Base-by-base conservation (phyloP, 169 alveolate genomes). In the Eimeria sp. region DNA sequence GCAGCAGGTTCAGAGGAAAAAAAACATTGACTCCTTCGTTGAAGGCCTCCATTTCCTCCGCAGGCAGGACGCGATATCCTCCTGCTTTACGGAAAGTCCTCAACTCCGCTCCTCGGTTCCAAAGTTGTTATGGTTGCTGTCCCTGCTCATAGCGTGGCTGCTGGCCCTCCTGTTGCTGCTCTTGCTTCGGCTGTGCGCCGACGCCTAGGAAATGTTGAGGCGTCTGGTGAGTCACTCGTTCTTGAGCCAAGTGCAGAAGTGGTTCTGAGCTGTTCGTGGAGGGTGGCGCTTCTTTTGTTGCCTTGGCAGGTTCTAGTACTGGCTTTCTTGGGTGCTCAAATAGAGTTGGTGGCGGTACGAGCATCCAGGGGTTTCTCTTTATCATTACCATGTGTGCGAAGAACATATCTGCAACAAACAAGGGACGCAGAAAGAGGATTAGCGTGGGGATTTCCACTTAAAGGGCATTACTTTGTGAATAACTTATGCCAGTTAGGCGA, bases 341-440 rank as follows among this genome's bases (percentile, higher is more conserved):
- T 14, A 87, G 40, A 45, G 54, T 72, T 20, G 93, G 93, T 18
- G 93, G 93, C 30, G 93, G 93, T 27, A 87, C 57, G 58, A 87
- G 34, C 83, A 63, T 87, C 82, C 61, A 87, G 30, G 93, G 82
- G 63, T 87, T 87, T 49, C 93, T 87, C 93, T 87, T 87, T 22
- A 87, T 87, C 65, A 87, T 43, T 82, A 87, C 93, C 93, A 87
- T 87, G 49, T 87, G 82, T 4, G 82, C 93, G 20, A 87, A 87
- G 51, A 87, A 87, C 22, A 87, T 30, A 63, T 87, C 93, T 87
- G 63, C 30, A 58, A 87, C 78, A 63, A 63, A 87, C 20, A 63
- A 51, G 1, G 27, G n/a, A 65, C 43, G 43, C 58, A 14, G 67
- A 43, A 54, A 27, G 58, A 27, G 45, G 73, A 51, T 82, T 16